Percentiles rank a stretch among this genome's conserved stretches.
These are phyloP conservation scores for Stygiomarasmius scandens DNA, from an alignment of 1,284 basidiomycete genomes.

Conservation along the genomic window DNA sequence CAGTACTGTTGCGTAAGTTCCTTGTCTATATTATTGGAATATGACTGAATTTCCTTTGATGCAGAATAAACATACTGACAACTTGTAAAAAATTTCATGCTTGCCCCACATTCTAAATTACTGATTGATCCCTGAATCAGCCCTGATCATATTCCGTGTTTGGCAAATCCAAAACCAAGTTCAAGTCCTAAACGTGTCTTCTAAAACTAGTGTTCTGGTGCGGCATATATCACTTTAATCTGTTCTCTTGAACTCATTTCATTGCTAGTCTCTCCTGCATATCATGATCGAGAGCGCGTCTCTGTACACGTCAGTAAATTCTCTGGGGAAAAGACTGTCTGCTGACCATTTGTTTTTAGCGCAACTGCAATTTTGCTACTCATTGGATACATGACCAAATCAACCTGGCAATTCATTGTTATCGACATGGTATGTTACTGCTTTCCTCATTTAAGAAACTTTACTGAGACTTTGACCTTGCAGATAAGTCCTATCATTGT, in stretches of 20 bases:
- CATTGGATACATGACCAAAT: conserved; percentile 5
- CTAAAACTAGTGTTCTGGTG: neutral
- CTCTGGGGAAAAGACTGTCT: neutral
- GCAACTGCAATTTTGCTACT: neutral
- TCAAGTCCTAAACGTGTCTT: neutral
- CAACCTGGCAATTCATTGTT: conserved; percentile 7
- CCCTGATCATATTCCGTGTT: conserved; percentile 1
- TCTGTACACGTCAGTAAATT: conserved; percentile 8
- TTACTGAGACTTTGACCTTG: neutral
- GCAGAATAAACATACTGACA: conserved; percentile 3
- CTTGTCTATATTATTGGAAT: neutral
- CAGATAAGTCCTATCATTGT: conserved; percentile 11
- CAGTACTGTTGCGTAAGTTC: conserved; percentile 3
- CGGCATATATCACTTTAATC: neutral
- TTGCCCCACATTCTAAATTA: neutral
- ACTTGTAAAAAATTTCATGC: neutral
- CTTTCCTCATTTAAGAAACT: no score
- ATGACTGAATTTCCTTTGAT: neutral
- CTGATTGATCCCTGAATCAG: neutral
- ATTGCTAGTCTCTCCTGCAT: neutral
- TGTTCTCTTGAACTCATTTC: neutral
- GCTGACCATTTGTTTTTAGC: neutral
- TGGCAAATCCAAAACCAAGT: conserved; percentile 1
- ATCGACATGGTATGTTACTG: conserved; percentile 1
- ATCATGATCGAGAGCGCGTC: conserved; percentile 8